Evolutionary conservation across 2,329 filamentous ascomycete species (phyloP).

Genomic region (Epichloe gansuensis): DNA sequence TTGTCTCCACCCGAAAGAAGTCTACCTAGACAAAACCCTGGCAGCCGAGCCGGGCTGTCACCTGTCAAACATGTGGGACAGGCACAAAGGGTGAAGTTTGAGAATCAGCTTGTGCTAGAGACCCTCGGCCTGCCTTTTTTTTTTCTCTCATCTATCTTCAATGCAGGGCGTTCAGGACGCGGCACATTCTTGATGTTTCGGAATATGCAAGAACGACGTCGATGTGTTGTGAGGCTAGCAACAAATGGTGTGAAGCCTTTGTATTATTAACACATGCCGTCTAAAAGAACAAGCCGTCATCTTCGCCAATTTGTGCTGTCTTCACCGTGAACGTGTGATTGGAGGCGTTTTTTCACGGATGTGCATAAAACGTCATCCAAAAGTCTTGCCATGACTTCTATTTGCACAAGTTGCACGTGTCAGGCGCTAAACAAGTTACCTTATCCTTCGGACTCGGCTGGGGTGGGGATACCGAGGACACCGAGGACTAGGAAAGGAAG

Average conservation of each 20-base stretch:
- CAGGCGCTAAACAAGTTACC: slow-evolving; percentile 3
- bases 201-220: slow-evolving; percentile 2
- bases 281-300: background rate
- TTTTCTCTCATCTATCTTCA: background rate
- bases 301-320: background rate
- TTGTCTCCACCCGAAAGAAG: slow-evolving; percentile 14
- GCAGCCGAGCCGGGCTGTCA: background rate
- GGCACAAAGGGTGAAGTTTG: background rate
- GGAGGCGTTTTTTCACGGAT: background rate
- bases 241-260: slow-evolving; percentile 1
- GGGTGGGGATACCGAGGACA: background rate
- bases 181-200: slow-evolving; percentile 1
- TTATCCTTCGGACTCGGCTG: slow-evolving; percentile 3
- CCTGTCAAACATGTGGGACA: background rate
- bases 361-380: background rate
- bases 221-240: background rate
- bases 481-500: too few species aligned
- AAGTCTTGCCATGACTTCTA: too few species aligned
- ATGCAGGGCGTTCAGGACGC: background rate
- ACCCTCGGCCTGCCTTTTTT: background rate
- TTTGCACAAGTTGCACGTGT: slow-evolving; percentile 1
- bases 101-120: slow-evolving; percentile 2
- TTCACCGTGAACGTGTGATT: background rate
- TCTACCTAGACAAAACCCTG: slow-evolving; percentile 8
- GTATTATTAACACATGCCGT: background rate